Conservation (phyloP, 208 protist genomes). For the Trypanosoma lewisi region DNA sequence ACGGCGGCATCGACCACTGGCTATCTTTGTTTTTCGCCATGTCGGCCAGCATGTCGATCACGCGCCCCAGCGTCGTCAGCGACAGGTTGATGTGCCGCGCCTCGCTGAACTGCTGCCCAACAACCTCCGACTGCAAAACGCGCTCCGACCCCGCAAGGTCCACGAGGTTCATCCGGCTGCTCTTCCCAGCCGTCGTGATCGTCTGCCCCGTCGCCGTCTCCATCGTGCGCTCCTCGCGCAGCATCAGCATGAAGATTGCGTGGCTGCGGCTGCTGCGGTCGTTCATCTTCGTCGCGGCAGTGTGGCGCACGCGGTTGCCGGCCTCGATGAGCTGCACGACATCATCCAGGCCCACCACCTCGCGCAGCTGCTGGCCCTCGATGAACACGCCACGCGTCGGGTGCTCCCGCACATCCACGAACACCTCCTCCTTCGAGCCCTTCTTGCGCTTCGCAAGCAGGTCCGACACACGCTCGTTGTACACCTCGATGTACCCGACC, state of each 20-base stretch:
- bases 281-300: conserved; percentile 86
- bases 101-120: conserved; percentile 81
- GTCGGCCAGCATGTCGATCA: conserved; percentile 54
- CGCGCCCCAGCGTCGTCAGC: conserved; percentile 51
- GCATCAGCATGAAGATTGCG: conserved; percentile 85
- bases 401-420: conserved; percentile 29
- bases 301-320: conserved; percentile 32
- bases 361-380: conserved; percentile 29
- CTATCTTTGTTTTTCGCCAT: conserved; percentile 38
- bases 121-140: conserved; percentile 76
- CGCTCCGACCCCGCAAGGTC: conserved; percentile 85
- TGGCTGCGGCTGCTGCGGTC: conserved; percentile 84
- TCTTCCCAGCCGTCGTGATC: conserved; percentile 27
- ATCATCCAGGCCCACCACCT: conserved; percentile 22
- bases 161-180: conserved; percentile 60
- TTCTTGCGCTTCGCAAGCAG: conserved; percentile 42
- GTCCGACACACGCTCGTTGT: conserved; percentile 84
- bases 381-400: conserved; percentile 39
- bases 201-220: conserved; percentile 21
- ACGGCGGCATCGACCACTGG: conserved; percentile 53
- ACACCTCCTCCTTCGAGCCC: conserved; percentile 27
- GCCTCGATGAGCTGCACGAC: conserved; percentile 29
- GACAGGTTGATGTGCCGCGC: conserved; percentile 78
- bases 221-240: conserved; percentile 50
- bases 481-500: conserved; percentile 84